Conservation (phyloP, 2,329 filamentous ascomycete genomes). For the Ceratocystis harringtonii region DNA sequence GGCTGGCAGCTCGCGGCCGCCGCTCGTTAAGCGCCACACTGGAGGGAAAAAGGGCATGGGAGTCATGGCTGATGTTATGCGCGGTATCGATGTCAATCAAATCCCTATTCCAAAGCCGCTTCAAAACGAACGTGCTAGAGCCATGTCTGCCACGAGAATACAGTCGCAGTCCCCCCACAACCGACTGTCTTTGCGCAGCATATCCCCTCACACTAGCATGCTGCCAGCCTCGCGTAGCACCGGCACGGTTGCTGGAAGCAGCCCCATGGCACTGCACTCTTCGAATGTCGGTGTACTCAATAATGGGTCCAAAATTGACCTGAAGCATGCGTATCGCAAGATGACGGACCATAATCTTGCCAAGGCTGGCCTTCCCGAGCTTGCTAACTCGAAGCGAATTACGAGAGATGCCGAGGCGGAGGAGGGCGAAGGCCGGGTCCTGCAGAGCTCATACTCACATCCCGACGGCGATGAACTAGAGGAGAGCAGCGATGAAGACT, state of each 20-base stretch:
- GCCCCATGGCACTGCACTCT: constrained; percentile 21
- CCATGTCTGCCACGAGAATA: constrained; percentile 23
- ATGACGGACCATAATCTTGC: constrained; percentile 57
- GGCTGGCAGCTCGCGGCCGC: constrained; percentile 32
- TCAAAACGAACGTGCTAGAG: constrained; percentile 24
- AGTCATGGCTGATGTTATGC: constrained; percentile 39
- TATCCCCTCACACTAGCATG: constrained; percentile 29
- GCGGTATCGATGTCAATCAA: constrained; percentile 35
- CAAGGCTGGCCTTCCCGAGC: constrained; percentile 43
- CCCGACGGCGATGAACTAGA: constrained; percentile 46
- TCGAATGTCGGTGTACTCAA: constrained; percentile 36
- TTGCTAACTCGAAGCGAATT: constrained; percentile 41
- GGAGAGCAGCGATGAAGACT: constrained; percentile 58
- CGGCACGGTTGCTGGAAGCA: constrained; percentile 21
- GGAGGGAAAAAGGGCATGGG: constrained; percentile 27
- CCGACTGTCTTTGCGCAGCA: constrained; percentile 28
- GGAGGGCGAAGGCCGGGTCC: constrained; percentile 38
- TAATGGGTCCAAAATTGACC: constrained; percentile 48
- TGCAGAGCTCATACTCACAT: constrained; percentile 48
- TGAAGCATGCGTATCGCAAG: constrained; percentile 53
- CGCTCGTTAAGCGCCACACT: constrained; percentile 37
- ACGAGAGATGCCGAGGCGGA: constrained; percentile 26
- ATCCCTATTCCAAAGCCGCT: constrained; percentile 34
- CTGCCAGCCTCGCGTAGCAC: constrained; percentile 21
- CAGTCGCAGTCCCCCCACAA: constrained; percentile 42